Evolutionary conservation across 805 yeast genomes (phyloP), one percentile per base, ranked within the genome.

Genomic region (Peterozyma toletana): DNA sequence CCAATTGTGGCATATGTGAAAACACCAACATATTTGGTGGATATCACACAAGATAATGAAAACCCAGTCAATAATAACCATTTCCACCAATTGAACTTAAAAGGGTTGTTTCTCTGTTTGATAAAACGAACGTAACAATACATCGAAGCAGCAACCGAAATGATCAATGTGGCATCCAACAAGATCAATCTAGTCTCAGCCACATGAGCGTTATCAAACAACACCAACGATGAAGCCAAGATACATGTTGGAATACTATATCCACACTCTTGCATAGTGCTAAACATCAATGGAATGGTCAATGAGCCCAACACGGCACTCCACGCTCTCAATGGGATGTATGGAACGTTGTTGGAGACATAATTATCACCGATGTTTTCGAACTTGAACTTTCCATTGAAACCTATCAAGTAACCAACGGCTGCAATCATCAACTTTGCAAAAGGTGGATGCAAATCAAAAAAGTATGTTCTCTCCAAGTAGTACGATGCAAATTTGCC

Each of bases 381-480:
- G 56, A 91, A 93, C 63, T 89, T 87, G 72, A 89, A 93, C 11
- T 75, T 62, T n/a, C 99, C 99, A 56, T 84, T 80, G 62, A 87
- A 93, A 2, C 97, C 96, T 41, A 83, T 79, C 18, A 93, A 55
- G 72, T 83, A 88, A 37, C 99, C 99, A 35, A 83, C 87, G 46
- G 81, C 73, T 0, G 98, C 98, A 64, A 91, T 87, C 52, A 90
- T 71, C 60, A 93, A 71, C 62, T 93, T 93, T 43, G 96, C 99
- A 63, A 93, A 87, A 17, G 99, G 99, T 9, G 99, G 99, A 66
- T 93, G 99, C 42, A 93, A 79, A 65, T 93, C 99, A 57, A 93
- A 93, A 63, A 88, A 93, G 63, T 86, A 93, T 0, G 96, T 84
- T 49, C 96, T 75, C 63, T 91, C 86, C 47, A 91, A 66, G 63